Evolutionary conservation across 768 basidiomycete genomes (phyloP).

Genomic region (Coprinopsis cinerea): DNA sequence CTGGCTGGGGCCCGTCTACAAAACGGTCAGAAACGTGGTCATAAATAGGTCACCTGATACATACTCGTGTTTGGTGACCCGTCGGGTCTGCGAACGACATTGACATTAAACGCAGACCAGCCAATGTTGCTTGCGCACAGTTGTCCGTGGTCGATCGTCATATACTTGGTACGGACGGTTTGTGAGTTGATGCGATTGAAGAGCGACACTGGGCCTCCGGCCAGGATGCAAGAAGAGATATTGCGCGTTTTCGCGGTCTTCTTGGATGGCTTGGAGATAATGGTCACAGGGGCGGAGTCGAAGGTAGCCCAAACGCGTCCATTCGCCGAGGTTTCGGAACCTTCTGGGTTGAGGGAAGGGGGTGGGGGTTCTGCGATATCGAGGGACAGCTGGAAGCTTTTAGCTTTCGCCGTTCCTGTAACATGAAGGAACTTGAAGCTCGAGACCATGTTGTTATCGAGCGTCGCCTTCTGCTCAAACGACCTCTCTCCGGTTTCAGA

Average conservation of each 20-base stretch:
- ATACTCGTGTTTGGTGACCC: slow-evolving; percentile 58
- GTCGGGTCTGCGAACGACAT: slow-evolving; percentile 72
- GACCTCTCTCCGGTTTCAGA: slow-evolving; percentile 79
- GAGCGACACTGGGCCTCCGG: slow-evolving; percentile 83
- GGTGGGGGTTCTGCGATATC: slow-evolving; percentile 76
- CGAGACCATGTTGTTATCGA: slow-evolving; percentile 80
- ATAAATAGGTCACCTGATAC: slow-evolving; percentile 48
- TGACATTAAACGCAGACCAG: slow-evolving; percentile 94
- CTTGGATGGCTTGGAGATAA: slow-evolving; percentile 96
- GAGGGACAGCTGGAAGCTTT: slow-evolving; percentile 82
- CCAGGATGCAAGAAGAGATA: slow-evolving; percentile 85
- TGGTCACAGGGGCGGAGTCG: slow-evolving; percentile 86
- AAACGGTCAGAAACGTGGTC: slow-evolving; percentile 29
- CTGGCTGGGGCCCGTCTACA: slow-evolving; percentile 67
- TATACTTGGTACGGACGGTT: slow-evolving; percentile 95
- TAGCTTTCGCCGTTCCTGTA: slow-evolving; percentile 81
- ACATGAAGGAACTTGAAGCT: slow-evolving; percentile 92
- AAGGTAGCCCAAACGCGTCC: slow-evolving; percentile 88
- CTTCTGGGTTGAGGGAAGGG: slow-evolving; percentile 40
- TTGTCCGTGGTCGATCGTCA: slow-evolving; percentile 83
- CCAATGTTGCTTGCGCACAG: slow-evolving; percentile 85
- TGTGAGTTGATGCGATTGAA: slow-evolving; percentile 97
- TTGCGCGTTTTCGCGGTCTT: slow-evolving; percentile 95
- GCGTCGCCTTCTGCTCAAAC: slow-evolving; percentile 76
- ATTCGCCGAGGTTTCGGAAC: slow-evolving; percentile 33